phyloP scores from a whole-genome alignment of 2,329 filamentous ascomycete genomes.

The Colletotrichum magnum region DNA sequence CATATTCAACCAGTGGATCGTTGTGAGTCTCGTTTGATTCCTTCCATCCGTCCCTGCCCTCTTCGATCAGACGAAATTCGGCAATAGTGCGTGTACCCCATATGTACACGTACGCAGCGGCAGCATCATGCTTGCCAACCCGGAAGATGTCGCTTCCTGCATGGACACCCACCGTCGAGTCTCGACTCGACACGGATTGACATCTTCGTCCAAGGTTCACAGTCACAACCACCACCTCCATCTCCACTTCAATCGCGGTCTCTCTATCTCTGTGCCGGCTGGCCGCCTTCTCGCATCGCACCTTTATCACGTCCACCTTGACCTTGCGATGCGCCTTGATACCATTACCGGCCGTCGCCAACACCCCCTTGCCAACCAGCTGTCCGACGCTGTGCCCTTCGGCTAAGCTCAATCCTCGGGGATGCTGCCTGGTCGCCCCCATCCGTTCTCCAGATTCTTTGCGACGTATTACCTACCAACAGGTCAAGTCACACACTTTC shows the following conservation, averaged over 20 bases:
- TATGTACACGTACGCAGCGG: too few relatives aligned
- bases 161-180: too few relatives aligned
- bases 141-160: slow-evolving; percentile 15
- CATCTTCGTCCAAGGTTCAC: not conserved
- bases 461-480: too few relatives aligned
- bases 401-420: not conserved
- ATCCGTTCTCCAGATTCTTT: too few relatives aligned
- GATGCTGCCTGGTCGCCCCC: too few relatives aligned
- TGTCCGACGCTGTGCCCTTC: not conserved
- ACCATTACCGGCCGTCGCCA: not conserved
- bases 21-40: too few relatives aligned
- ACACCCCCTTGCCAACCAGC: not conserved
- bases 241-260: slow-evolving; percentile 3
- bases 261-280: not conserved
- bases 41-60: too few relatives aligned
- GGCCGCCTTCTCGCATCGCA: slow-evolving; percentile 6
- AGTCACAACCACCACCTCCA: not conserved
- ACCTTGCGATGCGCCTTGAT: not conserved
- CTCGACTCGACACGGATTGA: not conserved
- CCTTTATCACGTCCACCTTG: not conserved
- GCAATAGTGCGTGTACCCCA: too few relatives aligned
- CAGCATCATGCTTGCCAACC: not conserved
- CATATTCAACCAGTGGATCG: too few relatives aligned
- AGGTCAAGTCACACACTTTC: too few relatives aligned
- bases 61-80: too few relatives aligned